phyloP scores from a whole-genome alignment of 139 green algal genomes.

The Chlamydomonas schloesseri region DNA sequence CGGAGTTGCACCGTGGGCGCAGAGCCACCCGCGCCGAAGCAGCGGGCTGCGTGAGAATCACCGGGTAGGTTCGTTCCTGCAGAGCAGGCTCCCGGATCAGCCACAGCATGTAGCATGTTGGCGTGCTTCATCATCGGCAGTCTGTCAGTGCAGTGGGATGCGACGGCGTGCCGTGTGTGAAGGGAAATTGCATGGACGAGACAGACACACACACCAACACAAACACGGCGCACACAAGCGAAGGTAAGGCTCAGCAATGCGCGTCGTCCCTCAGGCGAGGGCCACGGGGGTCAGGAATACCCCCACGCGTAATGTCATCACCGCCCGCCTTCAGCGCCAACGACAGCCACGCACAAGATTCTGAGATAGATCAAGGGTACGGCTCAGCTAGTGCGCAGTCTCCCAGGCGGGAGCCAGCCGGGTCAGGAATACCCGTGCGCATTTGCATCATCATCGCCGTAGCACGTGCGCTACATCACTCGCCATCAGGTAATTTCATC shows the following conservation, averaged over 20 bases:
- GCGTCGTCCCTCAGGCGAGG: background rate
- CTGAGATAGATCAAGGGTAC: background rate
- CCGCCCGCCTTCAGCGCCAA: background rate
- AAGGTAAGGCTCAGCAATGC: background rate
- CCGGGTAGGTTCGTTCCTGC: conserved; percentile 47
- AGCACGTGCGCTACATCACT: no score
- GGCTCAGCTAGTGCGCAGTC: background rate
- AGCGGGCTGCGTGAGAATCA: conserved; percentile 9
- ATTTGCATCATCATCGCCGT: background rate
- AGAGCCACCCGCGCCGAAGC: background rate
- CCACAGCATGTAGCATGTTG: conserved; percentile 17
- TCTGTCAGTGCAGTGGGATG: no score
- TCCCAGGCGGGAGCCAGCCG: background rate
- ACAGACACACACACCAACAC: no score
- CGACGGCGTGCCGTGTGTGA: no score
- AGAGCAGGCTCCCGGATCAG: conserved; percentile 33
- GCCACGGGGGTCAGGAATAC: background rate
- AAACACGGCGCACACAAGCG: background rate
- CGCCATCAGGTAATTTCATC: background rate
- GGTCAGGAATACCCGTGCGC: background rate
- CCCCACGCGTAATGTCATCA: background rate
- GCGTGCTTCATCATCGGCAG: conserved; percentile 34
- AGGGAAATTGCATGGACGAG: no score
- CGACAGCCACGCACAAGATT: background rate
- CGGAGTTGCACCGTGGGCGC: conserved; percentile 23